Evolutionary conservation across 345 rosid genomes (phyloP).

Genomic region (Populus davidiana): DNA sequence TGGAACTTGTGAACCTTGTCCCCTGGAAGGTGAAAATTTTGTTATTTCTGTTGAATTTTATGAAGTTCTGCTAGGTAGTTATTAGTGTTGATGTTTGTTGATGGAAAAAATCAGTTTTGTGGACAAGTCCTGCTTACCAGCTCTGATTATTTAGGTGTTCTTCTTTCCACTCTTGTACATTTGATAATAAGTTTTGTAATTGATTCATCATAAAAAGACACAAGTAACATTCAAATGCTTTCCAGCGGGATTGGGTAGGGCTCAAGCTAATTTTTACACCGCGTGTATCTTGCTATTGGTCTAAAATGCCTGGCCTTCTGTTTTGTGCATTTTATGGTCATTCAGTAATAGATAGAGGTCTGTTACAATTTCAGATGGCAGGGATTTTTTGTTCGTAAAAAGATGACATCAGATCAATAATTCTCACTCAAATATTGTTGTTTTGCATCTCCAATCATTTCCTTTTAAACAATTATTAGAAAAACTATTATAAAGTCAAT

Average conservation of each 20-base stretch:
- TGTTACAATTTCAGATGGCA: background rate
- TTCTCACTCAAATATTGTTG: too few relatives aligned
- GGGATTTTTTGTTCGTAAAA: too few relatives aligned
- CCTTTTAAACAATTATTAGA: too few relatives aligned
- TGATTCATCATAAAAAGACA: background rate
- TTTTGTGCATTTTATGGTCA: background rate
- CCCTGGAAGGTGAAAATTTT: constrained; percentile 79
- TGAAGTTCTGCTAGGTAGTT: background rate
- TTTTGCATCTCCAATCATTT: too few relatives aligned
- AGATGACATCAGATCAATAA: too few relatives aligned
- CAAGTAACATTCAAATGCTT: background rate
- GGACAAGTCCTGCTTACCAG: background rate
- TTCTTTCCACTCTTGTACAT: background rate
- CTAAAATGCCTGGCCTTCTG: background rate
- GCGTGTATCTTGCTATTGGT: too few relatives aligned
- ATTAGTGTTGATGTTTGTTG: background rate
- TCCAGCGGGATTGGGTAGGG: too few relatives aligned
- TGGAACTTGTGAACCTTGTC: constrained; percentile 88
- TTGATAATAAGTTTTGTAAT: background rate
- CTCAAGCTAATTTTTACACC: too few relatives aligned
- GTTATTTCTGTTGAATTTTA: background rate
- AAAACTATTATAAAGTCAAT: too few relatives aligned
- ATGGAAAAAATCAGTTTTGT: background rate
- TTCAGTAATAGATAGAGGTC: background rate
- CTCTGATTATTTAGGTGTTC: background rate